Conservation (phyloP, 805 yeast species). For the Millerozyma miso region DNA sequence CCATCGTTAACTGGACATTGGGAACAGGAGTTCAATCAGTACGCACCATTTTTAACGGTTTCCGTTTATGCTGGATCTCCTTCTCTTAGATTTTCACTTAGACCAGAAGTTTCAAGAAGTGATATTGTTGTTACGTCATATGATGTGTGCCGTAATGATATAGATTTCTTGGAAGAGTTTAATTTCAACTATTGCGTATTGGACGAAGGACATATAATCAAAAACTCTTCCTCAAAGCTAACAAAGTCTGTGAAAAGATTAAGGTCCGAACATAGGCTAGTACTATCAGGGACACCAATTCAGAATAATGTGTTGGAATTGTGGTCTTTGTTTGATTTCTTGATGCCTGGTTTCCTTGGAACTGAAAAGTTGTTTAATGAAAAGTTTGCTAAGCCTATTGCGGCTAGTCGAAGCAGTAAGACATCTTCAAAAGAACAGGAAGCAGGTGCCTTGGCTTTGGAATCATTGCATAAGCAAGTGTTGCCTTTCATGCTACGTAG, state of each 20-base stretch:
- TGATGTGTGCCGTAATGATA: conserved; percentile 94
- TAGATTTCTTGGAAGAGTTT: conserved; percentile 51
- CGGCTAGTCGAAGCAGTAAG: conserved; percentile 85
- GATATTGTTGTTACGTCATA: conserved; percentile 93
- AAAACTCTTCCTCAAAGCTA: conserved; percentile 82
- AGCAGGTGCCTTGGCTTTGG: conserved; percentile 93
- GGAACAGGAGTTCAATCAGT: conserved; percentile 91
- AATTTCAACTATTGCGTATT: conserved; percentile 91
- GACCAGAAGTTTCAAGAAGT: conserved; percentile 47
- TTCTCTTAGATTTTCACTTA: conserved; percentile 53
- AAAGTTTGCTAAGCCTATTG: conserved; percentile 95
- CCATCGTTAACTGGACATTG: conserved; percentile 98
- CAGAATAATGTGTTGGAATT: conserved; percentile 94
- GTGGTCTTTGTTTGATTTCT: conserved; percentile 95
- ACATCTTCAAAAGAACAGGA: conserved; percentile 92
- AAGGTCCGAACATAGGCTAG: conserved; percentile 82
- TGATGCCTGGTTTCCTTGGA: conserved; percentile 98
- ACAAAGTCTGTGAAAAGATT: conserved; percentile 83
- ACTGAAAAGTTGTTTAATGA: conserved; percentile 92
- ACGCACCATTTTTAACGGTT: conserved; percentile 81
- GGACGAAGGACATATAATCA: conserved; percentile 97
- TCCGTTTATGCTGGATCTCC: conserved; percentile 95
- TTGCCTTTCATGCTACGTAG: conserved; percentile 95
- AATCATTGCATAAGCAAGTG: conserved; percentile 93
- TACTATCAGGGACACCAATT: conserved; percentile 95